phyloP scores from a whole-genome alignment of 179 eudicot genomes.

The Gypsophila paniculata region DNA sequence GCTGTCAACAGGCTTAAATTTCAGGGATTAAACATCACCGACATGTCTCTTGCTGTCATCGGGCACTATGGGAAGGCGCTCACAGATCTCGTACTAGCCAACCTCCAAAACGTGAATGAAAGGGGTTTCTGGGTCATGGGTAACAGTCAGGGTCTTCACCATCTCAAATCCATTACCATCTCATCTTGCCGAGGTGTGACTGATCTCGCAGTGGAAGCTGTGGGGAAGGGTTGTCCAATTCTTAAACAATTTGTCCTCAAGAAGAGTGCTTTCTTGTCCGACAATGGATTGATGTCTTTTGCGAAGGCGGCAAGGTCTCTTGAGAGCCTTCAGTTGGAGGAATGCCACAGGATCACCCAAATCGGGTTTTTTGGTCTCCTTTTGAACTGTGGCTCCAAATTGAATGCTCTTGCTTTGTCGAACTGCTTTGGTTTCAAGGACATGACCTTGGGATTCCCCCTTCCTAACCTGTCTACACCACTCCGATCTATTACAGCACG shows the following conservation, averaged over 20 bases:
- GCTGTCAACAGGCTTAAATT: conserved; percentile 52
- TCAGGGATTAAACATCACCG: conserved; percentile 57
- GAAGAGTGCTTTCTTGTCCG: conserved; percentile 60
- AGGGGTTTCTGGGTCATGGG: conserved; percentile 93
- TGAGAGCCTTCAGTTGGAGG: conserved; percentile 66
- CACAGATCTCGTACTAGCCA: conserved; percentile 44
- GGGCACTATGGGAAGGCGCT: conserved; percentile 63
- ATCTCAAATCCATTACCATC: conserved; percentile 47
- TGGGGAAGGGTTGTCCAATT: conserved; percentile 64
- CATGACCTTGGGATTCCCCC: conserved; percentile 31
- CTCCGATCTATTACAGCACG: conserved; percentile 51
- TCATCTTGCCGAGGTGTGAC: conserved; percentile 66
- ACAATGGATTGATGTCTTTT: conserved; percentile 60
- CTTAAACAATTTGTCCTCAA: conserved; percentile 47
- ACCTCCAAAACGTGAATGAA: conserved; percentile 62
- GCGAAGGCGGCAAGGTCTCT: conserved; percentile 53
- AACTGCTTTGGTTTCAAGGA: conserved; percentile 64
- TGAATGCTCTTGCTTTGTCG: conserved; percentile 57
- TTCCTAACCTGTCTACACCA: conserved; percentile 39
- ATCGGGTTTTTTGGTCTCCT: conserved; percentile 59
- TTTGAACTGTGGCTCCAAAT: conserved; percentile 42
- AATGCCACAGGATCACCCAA: conserved; percentile 84
- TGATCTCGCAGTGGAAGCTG: conserved; percentile 59
- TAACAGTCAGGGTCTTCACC: conserved; percentile 60
- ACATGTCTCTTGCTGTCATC: conserved; percentile 67